Evolutionary conservation across 2,329 filamentous ascomycete species (phyloP).

Genomic region (Aspergillus uvarum): DNA sequence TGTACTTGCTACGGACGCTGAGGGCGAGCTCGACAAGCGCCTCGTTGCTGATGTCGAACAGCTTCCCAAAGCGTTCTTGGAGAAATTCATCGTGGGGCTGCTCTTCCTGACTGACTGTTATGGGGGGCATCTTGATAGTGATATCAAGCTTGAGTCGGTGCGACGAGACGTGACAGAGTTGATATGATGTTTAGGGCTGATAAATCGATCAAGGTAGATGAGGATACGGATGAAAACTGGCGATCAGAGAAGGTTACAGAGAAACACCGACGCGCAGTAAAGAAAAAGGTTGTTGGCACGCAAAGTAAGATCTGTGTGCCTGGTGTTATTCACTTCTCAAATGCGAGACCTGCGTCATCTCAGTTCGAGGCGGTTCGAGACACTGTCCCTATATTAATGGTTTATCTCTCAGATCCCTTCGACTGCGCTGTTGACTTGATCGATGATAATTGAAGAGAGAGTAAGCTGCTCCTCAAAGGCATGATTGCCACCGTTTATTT

Average conservation of each 20-base stretch:
- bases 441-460: too few species aligned
- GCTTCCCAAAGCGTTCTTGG: neutral
- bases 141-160: neutral
- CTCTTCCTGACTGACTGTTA: neutral
- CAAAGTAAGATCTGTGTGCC: neutral
- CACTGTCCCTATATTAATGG: neutral
- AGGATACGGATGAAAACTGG: neutral
- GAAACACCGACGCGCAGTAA: neutral
- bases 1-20: neutral
- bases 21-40: neutral
- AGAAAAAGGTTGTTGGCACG: neutral
- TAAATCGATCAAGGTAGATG: neutral
- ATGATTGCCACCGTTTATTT: too few species aligned
- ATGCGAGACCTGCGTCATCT: neutral
- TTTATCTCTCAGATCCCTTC: neutral
- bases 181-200: neutral
- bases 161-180: neutral
- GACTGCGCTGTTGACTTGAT: too few species aligned
- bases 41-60: neutral
- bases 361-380: neutral
- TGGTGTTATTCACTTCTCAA: neutral
- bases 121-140: neutral
- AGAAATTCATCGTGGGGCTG: neutral
- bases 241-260: neutral
- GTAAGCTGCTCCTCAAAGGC: too few species aligned